A percentile compares a stretch with the other conserved stretches of the same genome.
These are phyloP conservation scores for Naganishia kalamii DNA, from an alignment of 768 basidiomycete species.

Conservation along the genomic window DNA sequence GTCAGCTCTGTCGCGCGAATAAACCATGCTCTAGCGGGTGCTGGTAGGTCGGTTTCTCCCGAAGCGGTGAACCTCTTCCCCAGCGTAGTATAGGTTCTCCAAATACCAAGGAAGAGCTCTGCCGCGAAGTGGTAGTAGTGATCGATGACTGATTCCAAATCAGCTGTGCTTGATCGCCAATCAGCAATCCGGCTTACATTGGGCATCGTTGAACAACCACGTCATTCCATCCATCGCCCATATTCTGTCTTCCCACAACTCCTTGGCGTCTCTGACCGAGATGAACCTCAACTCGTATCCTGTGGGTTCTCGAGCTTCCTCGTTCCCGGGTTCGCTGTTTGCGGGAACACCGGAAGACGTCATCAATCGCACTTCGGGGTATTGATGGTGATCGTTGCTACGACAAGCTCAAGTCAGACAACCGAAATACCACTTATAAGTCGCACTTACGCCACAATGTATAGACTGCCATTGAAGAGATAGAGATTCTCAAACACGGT, in stretches of 20 bases:
- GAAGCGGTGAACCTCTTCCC: slow-evolving; percentile 37
- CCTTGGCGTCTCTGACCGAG: slow-evolving; percentile 56
- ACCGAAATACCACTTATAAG: background rate
- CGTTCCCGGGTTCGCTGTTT: slow-evolving; percentile 59
- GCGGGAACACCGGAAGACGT: slow-evolving; percentile 63
- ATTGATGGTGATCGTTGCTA: slow-evolving; percentile 32
- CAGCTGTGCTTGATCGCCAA: background rate
- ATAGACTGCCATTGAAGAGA: slow-evolving; percentile 39
- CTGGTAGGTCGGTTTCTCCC: slow-evolving; percentile 50
- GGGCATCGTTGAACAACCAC: slow-evolving; percentile 45
- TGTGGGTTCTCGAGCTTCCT: slow-evolving; percentile 63
- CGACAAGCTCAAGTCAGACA: background rate
- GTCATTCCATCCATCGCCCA: slow-evolving; percentile 68
- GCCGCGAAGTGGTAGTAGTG: slow-evolving; percentile 87
- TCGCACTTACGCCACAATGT: slow-evolving; percentile 41
- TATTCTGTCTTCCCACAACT: slow-evolving; percentile 61
- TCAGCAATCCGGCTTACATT: slow-evolving; percentile 49
- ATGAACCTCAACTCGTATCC: slow-evolving; percentile 59
- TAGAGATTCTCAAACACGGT: slow-evolving; percentile 41
- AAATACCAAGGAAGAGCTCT: slow-evolving; percentile 68
- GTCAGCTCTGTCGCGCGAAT: slow-evolving; percentile 47
- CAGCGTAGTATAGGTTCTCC: slow-evolving; percentile 55
- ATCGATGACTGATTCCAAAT: slow-evolving; percentile 52
- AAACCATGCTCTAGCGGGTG: slow-evolving; percentile 66
- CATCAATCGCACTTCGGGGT: slow-evolving; percentile 52